These are phyloP conservation scores for Argentina anserina DNA, from an alignment of 306 rosid genomes.

Conservation along the genomic window DNA sequence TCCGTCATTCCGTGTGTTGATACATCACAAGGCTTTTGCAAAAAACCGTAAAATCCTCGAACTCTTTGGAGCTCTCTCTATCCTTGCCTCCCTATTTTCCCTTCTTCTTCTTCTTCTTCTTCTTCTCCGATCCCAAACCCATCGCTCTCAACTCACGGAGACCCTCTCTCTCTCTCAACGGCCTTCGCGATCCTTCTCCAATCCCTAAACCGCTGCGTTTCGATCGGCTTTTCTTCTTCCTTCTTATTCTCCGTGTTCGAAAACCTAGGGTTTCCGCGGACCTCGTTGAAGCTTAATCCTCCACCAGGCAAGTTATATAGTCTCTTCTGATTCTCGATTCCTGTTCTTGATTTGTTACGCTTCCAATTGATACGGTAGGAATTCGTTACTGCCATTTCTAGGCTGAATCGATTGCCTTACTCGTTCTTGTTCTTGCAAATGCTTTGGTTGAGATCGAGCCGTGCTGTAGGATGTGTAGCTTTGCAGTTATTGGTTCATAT, in stretches of 20 bases:
- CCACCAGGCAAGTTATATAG: conserved; percentile 32
- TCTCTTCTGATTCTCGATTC: background rate
- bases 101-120: background rate
- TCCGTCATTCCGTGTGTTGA: background rate
- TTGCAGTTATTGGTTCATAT: background rate
- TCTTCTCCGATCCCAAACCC: conserved; percentile 43
- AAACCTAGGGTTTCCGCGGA: conserved; percentile 64
- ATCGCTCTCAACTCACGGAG: conserved; percentile 27
- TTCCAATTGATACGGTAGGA: too few relatives aligned
- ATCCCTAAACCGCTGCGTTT: conserved; percentile 2
- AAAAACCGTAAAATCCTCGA: conserved; percentile 26
- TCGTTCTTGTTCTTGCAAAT: background rate
- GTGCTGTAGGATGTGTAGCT: background rate
- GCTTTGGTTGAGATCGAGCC: background rate
- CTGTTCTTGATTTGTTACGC: conserved; percentile 12
- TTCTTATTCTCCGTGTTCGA: background rate
- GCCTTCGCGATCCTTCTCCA: conserved; percentile 27
- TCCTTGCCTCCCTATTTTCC: background rate
- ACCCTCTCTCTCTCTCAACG: conserved; percentile 31
- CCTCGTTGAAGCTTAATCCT: background rate
- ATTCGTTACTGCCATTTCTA: conserved; percentile 7
- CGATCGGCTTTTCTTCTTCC: conserved; percentile 7
- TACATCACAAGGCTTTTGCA: conserved; percentile 2
- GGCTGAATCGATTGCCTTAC: background rate
- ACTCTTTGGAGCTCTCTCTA: conserved; percentile 16